Evolutionary conservation across 148 eudicot genomes (phyloP).

Genomic region (Limonium bicolor): DNA sequence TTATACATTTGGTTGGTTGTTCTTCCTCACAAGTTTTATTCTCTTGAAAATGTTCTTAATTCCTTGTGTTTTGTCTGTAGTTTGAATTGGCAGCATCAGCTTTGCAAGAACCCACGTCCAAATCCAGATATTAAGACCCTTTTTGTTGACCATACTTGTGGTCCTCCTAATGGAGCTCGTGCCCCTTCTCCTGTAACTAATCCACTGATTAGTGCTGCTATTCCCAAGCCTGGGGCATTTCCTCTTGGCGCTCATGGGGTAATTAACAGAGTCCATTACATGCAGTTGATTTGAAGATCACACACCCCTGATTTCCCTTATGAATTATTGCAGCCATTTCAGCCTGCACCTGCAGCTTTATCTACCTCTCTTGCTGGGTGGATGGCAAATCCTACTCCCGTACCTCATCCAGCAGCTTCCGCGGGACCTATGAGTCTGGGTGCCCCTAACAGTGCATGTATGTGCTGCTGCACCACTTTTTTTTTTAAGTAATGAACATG

Average conservation of each 20-base stretch:
- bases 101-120: constrained; percentile 81
- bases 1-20: not conserved
- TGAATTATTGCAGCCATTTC: constrained; percentile 59
- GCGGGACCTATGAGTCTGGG: constrained; percentile 73
- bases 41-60: not conserved
- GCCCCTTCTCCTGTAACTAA: constrained; percentile 79
- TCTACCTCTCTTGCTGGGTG: constrained; percentile 65
- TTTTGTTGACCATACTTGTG: constrained; percentile 86
- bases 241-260: constrained; percentile 88
- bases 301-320: too few relatives aligned
- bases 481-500: too few relatives aligned
- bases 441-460: constrained; percentile 49
- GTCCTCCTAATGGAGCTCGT: constrained; percentile 77
- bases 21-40: not conserved
- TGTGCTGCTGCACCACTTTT: not conserved
- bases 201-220: constrained; percentile 46
- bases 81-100: constrained; percentile 96
- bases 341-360: constrained; percentile 45
- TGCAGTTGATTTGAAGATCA: not conserved
- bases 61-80: constrained; percentile 16
- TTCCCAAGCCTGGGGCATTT: constrained; percentile 66
- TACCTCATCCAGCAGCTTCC: constrained; percentile 66
- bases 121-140: constrained; percentile 92
- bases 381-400: constrained; percentile 77
- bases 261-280: constrained; percentile 16